Evolutionary conservation across 2,329 filamentous ascomycete genomes (phyloP), one percentile per base, ranked within the genome.

Genomic region (Penicillium glabrum): DNA sequence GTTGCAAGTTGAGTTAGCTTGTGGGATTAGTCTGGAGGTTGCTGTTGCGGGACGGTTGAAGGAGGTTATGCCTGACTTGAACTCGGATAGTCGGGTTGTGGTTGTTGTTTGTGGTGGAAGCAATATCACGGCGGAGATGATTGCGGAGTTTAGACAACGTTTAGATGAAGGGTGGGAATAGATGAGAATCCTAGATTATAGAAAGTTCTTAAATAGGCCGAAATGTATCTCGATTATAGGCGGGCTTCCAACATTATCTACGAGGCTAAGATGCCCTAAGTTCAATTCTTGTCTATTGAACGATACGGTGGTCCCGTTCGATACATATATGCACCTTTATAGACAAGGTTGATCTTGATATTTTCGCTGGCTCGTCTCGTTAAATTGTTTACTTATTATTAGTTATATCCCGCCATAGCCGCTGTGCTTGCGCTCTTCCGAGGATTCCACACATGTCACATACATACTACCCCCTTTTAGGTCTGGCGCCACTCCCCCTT

Each of bases 1-100:
- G 33, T 77, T 93, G 60, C 77, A 96, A 60, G 90, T 96, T 6
- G 93, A 97, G 77, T 79, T 88, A 31, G 86, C 91, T 0, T 96
- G 92, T 71, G 91, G 92, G 0, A 91, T 93, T 5, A 88, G 87
- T 49, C 75, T 96, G 19, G 89, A 74, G 48, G 60, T 69, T 57
- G 72, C 62, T 8, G 33, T 65, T n/a, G 61, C 59, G 21, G 50
- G 53, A 23, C 56, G 53, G 46, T 53, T 74, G 48, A 69, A 59
- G 53, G 60, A 70, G 33, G 58, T 58, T 4, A 53, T 72, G 14
- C 61, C 65, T 19, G 66, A 66, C 29, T 54, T 75, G 8, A 60
- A 26, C 14, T 64, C 65, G 5, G 64, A 74, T 10, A 74, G 65
- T 53, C 69, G 69, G 21, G 71, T 75, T 35, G 71, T 75, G 11